Evolutionary conservation across 148 eudicot genomes (phyloP).

Genomic region (Nepenthes gracilis): DNA sequence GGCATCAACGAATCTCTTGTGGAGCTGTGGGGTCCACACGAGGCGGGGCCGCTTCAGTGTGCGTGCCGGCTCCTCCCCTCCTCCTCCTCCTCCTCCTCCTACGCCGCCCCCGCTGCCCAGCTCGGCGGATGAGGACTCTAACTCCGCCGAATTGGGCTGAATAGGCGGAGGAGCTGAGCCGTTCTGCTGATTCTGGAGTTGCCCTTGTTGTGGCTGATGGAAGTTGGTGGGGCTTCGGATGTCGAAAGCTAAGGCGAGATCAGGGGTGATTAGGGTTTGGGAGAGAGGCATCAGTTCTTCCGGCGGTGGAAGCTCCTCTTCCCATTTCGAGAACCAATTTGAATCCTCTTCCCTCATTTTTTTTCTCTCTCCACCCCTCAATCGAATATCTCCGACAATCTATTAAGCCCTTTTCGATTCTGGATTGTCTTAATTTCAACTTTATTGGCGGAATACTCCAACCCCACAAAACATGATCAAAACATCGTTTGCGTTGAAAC

Average conservation of each 20-base stretch:
- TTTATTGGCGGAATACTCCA: too few species aligned
- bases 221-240: conserved; percentile 23
- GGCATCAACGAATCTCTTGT: conserved; percentile 68
- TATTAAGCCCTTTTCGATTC: too few species aligned
- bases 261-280: conserved; percentile 81
- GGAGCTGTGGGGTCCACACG: conserved; percentile 84
- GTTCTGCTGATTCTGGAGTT: conserved; percentile 5
- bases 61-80: conserved; percentile 49
- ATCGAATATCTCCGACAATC: not conserved
- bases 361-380: not conserved
- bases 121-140: conserved; percentile 48
- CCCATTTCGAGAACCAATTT: conserved; percentile 91
- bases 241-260: conserved; percentile 79
- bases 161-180: conserved; percentile 15
- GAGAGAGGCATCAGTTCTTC: conserved; percentile 74
- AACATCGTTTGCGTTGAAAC: too few species aligned
- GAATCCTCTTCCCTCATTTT: conserved; percentile 79
- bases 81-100: conserved; percentile 9
- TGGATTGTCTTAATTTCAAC: too few species aligned
- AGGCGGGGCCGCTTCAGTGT: conserved; percentile 67
- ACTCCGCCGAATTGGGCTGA: conserved; percentile 47
- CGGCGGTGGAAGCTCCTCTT: conserved; percentile 41
- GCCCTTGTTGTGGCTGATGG: too few species aligned
- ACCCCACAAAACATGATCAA: too few species aligned
- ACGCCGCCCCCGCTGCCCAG: conserved; percentile 11